These are phyloP conservation scores for Melaleuca alternifolia DNA, from an alignment of 345 rosid genomes.

Conservation along the genomic window DNA sequence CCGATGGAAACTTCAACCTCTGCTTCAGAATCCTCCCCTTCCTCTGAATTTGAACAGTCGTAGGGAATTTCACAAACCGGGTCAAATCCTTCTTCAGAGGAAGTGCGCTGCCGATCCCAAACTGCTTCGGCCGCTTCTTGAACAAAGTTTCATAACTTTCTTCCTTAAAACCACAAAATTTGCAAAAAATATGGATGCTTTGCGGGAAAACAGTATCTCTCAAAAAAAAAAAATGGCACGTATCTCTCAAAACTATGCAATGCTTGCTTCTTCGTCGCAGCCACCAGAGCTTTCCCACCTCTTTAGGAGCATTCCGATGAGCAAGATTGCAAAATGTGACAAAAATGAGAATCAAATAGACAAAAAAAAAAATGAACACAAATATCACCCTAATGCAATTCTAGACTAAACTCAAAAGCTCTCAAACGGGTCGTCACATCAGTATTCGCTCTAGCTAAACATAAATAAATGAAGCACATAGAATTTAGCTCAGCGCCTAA, in stretches of 20 bases:
- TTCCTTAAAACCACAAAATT: conserved; percentile 16
- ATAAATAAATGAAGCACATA: not conserved
- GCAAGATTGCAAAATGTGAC: not conserved
- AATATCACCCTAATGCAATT: not conserved
- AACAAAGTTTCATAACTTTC: conserved; percentile 56
- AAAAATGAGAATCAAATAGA: not conserved
- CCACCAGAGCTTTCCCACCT: conserved; percentile 25
- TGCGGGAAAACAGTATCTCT: not conserved
- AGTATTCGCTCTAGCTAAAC: not conserved
- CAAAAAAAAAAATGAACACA: not conserved
- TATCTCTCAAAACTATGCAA: not conserved
- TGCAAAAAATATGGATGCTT: not conserved
- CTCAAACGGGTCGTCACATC: not conserved
- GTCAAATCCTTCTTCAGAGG: conserved; percentile 70
- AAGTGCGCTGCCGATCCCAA: conserved; percentile 67
- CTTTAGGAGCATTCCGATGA: conserved; percentile 33
- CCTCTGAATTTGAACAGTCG: conserved; percentile 57
- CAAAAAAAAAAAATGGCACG: not conserved
- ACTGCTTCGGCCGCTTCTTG: conserved; percentile 67
- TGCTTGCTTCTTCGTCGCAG: conserved; percentile 38
- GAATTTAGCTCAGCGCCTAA: not conserved
- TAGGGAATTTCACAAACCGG: conserved; percentile 66
- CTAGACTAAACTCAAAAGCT: not conserved
- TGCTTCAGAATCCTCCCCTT: conserved; percentile 67
- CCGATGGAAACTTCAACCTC: conserved; percentile 75